Conservation (phyloP, 768 basidiomycete species). For the Galerina sulciceps region DNA sequence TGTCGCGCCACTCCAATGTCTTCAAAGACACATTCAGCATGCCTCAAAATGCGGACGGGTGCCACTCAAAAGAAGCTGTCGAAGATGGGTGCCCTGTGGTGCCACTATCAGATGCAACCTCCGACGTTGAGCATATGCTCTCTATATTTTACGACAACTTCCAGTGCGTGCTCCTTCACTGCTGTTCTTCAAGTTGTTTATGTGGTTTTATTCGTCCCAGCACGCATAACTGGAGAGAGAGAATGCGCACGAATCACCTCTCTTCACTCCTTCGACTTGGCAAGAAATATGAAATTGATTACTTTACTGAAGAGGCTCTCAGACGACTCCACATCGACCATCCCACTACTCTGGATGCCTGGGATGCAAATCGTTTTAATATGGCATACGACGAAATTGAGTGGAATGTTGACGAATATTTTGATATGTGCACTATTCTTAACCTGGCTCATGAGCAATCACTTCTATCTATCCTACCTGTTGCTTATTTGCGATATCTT, state of each 20-base stretch:
- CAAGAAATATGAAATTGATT: constrained; percentile 16
- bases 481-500: neutral
- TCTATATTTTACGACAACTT: constrained; percentile 1
- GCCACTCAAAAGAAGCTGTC: neutral
- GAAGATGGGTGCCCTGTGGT: neutral
- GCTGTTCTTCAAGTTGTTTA: too few relatives aligned
- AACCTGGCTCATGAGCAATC: constrained; percentile 5
- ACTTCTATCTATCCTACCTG: neutral
- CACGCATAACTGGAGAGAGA: neutral
- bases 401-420: neutral
- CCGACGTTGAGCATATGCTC: neutral
- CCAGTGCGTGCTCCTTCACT: neutral
- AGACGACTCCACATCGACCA: neutral
- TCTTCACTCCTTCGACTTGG: constrained; percentile 13
- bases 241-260: neutral
- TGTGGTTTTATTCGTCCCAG: neutral
- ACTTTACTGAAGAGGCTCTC: constrained; percentile 7
- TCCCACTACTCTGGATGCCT: constrained; percentile 3
- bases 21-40: constrained; percentile 33
- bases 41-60: constrained; percentile 8
- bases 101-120: neutral
- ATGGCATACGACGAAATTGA: neutral
- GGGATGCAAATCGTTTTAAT: neutral
- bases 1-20: constrained; percentile 32
- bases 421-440: neutral